Conservation (phyloP, 2,329 filamentous ascomycete species). For the Tricladium varicosporioides region DNA sequence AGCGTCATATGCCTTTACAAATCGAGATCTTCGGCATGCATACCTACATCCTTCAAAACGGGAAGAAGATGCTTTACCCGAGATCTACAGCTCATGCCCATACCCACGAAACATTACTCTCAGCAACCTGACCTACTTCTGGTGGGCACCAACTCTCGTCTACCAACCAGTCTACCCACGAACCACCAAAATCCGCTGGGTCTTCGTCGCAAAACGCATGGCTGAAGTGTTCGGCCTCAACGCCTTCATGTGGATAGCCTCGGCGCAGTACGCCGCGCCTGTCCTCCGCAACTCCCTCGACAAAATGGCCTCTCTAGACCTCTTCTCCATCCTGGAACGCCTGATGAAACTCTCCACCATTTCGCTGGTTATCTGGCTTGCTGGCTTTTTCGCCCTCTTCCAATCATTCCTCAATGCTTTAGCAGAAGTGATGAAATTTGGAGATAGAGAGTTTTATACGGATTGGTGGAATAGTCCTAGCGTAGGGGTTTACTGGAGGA, state of each 20-base stretch:
- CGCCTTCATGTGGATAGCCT: slow-evolving; percentile 93
- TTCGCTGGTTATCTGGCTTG: slow-evolving; percentile 93
- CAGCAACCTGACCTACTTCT: slow-evolving; percentile 87
- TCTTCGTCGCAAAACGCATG: slow-evolving; percentile 80
- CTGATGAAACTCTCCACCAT: slow-evolving; percentile 95
- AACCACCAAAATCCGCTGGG: slow-evolving; percentile 76
- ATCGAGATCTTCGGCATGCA: slow-evolving; percentile 89
- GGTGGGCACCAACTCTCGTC: slow-evolving; percentile 94
- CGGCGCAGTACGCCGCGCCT: slow-evolving; percentile 90
- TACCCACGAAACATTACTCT: slow-evolving; percentile 92
- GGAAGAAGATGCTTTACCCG: slow-evolving; percentile 69
- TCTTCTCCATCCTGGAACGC: slow-evolving; percentile 81
- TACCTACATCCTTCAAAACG: slow-evolving; percentile 73
- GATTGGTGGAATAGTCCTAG: slow-evolving; percentile 97
- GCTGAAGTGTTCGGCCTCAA: slow-evolving; percentile 74
- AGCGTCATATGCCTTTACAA: slow-evolving; percentile 93
- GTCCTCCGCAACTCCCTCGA: slow-evolving; percentile 86
- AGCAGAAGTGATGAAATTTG: slow-evolving; percentile 86
- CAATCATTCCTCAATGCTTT: slow-evolving; percentile 89
- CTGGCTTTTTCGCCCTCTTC: slow-evolving; percentile 95
- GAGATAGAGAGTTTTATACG: slow-evolving; percentile 90
- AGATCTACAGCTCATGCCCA: slow-evolving; percentile 77
- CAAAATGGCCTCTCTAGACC: slow-evolving; percentile 77
- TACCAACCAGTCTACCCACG: slow-evolving; percentile 97
- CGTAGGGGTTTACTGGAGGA: slow-evolving; percentile 86